These are phyloP conservation scores for Phaeomoniella chlamydospora DNA, from an alignment of 2,329 filamentous ascomycete genomes.

Conservation along the genomic window DNA sequence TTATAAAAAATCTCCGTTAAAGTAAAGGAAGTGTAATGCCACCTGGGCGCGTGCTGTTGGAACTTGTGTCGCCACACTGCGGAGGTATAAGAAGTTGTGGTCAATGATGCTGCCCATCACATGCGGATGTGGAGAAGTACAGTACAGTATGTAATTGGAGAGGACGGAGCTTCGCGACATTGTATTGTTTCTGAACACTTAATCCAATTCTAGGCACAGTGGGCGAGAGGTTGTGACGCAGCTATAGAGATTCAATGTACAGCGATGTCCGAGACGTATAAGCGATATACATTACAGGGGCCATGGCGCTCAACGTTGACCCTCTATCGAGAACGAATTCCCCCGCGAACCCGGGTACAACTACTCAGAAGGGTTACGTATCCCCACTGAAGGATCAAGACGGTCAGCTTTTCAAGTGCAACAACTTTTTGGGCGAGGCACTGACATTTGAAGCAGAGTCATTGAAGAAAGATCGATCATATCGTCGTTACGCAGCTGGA, in stretches of 20 bases:
- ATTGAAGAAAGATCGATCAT: constrained; percentile 43
- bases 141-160: too few relatives aligned
- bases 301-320: not conserved
- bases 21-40: too few relatives aligned
- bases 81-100: too few relatives aligned
- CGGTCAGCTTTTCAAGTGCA: too few relatives aligned
- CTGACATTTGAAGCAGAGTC: not conserved
- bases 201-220: not conserved
- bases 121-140: not conserved
- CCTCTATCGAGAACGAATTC: constrained; percentile 1
- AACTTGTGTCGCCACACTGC: too few relatives aligned
- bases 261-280: not conserved
- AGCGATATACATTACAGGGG: not conserved
- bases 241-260: not conserved
- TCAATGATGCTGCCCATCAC: too few relatives aligned
- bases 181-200: not conserved
- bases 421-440: too few relatives aligned
- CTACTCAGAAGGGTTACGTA: constrained; percentile 18
- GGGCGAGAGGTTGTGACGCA: not conserved
- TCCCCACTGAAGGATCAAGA: not conserved
- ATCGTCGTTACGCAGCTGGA: constrained; percentile 76
- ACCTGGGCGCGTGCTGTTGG: too few relatives aligned
- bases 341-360: constrained; percentile 1
- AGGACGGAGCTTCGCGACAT: not conserved
- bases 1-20: too few relatives aligned